These are phyloP conservation scores for Fusarium chlamydosporum DNA, from an alignment of 2,329 filamentous ascomycete genomes.

Conservation along the genomic window DNA sequence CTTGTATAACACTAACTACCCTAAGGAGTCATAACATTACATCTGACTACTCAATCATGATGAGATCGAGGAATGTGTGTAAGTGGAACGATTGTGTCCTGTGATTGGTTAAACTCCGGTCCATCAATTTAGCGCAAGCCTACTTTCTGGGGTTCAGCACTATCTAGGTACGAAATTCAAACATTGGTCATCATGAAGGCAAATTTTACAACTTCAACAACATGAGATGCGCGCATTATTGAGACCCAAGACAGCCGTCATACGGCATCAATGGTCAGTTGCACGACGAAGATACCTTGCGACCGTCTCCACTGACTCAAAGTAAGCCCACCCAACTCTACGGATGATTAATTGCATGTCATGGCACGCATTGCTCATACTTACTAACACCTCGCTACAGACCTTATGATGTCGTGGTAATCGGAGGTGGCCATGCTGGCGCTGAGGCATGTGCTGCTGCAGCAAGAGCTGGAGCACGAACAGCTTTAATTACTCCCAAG, in stretches of 20 bases:
- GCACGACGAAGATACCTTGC: conserved; percentile 49
- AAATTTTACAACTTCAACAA: conserved; percentile 37
- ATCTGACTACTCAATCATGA: not conserved
- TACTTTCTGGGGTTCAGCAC: conserved; percentile 11
- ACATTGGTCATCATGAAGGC: conserved; percentile 23
- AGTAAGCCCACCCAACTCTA: conserved; percentile 41
- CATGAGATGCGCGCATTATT: conserved; percentile 52
- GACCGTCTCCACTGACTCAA: conserved; percentile 52
- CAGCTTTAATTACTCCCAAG: conserved; percentile 90
- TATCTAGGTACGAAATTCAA: conserved; percentile 18
- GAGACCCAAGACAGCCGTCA: conserved; percentile 43
- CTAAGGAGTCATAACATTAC: not conserved
- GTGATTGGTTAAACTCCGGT: conserved; percentile 18
- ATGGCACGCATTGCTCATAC: conserved; percentile 16
- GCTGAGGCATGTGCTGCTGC: conserved; percentile 94
- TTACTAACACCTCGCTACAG: conserved; percentile 57
- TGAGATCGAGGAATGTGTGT: not conserved
- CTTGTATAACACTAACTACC: not conserved
- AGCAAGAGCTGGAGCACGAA: conserved; percentile 88
- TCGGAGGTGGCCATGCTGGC: conserved; percentile 95
- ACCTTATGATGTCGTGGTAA: conserved; percentile 91
- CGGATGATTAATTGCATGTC: conserved; percentile 1
- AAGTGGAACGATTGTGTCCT: not conserved
- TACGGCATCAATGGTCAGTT: conserved; percentile 39
- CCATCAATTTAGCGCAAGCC: conserved; percentile 3